phyloP scores from a whole-genome alignment of 768 basidiomycete species.

The Tylopilus sp. region DNA sequence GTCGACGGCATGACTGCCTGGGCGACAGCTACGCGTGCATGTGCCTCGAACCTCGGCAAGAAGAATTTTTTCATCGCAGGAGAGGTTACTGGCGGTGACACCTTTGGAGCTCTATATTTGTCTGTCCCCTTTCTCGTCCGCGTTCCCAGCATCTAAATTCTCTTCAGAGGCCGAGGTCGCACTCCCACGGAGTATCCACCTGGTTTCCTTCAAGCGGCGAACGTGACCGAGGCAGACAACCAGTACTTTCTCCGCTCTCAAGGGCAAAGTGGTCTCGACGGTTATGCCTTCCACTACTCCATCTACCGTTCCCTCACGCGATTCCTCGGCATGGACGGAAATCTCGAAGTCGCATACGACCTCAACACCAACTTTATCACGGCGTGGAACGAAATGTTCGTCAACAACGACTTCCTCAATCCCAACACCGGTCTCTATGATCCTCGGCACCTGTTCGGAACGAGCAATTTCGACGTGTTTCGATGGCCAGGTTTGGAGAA shows the following conservation, averaged over 20 bases:
- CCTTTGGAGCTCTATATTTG: conserved; percentile 85
- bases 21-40: conserved; percentile 69
- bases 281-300: conserved; percentile 91
- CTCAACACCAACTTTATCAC: conserved; percentile 78
- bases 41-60: conserved; percentile 72
- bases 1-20: conserved; percentile 77
- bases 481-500: conserved; percentile 89
- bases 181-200: conserved; percentile 69
- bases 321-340: conserved; percentile 95
- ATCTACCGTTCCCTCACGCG: conserved; percentile 83
- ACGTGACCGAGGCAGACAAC: conserved; percentile 54
- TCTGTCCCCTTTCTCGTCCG: conserved; percentile 34
- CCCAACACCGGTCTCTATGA: conserved; percentile 61
- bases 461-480: conserved; percentile 94
- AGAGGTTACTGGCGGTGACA: conserved; percentile 93
- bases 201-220: conserved; percentile 66
- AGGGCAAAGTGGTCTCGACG: conserved; percentile 62
- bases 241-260: conserved; percentile 80
- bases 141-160: neutral
- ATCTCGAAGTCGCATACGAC: conserved; percentile 87
- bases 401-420: conserved; percentile 85
- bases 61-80: conserved; percentile 88
- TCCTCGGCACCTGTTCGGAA: conserved; percentile 86
- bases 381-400: conserved; percentile 91
- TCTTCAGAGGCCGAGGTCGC: conserved; percentile 77